A percentile compares a stretch with the other conserved stretches of the same genome.
Conservation (phyloP, 345 rosid genomes). For the Eutrema yunnanense region DNA sequence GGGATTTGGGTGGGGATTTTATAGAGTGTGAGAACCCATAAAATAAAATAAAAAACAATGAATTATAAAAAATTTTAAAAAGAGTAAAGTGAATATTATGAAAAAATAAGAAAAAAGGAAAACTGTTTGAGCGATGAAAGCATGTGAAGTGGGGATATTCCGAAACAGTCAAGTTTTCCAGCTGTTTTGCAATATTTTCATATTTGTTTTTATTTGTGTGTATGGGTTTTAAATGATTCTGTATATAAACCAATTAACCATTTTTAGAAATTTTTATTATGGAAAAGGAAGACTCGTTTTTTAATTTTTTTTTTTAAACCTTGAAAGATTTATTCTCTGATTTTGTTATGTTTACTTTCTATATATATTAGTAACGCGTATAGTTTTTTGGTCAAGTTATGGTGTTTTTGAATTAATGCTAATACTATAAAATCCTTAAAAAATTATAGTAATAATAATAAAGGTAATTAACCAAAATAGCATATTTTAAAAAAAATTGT, state of each 20-base stretch:
- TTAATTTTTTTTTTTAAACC: background rate
- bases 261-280: background rate
- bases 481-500: too few relatives aligned
- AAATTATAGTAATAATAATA: too few relatives aligned
- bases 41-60: background rate
- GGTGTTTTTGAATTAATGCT: background rate
- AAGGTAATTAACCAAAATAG: too few relatives aligned
- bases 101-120: background rate
- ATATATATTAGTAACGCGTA: background rate
- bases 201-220: background rate
- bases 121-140: conserved; percentile 14
- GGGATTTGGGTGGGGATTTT: conserved; percentile 3
- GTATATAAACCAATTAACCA: background rate
- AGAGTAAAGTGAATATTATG: background rate
- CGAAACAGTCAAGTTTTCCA: conserved; percentile 26
- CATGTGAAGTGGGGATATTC: conserved; percentile 26
- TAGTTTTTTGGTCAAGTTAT: background rate
- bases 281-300: background rate
- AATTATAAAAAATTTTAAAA: background rate
- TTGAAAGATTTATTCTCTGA: background rate
- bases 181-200: conserved; percentile 25
- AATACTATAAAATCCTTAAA: background rate
- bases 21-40: background rate
- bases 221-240: conserved; percentile 8
- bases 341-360: background rate